Base-by-base conservation (phyloP, 2,329 filamentous ascomycete species). In the Biscogniauxia mediterranea region DNA sequence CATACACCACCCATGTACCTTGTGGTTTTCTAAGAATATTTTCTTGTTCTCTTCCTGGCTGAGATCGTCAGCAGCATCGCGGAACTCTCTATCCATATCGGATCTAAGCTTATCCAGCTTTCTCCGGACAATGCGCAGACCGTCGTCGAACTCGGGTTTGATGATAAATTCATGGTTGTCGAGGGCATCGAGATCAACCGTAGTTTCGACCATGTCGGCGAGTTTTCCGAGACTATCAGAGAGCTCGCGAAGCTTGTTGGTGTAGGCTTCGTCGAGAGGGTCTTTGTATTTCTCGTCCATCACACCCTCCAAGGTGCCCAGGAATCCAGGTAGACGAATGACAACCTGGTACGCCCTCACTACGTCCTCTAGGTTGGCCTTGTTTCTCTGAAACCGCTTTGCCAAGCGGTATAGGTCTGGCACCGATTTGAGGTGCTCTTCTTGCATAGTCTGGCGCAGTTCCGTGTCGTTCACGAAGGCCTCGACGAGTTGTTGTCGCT, bases 161-260 rank as follows among this genome's bases (percentile, higher is more conserved):
- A 99, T 99, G 70, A 97, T 94, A 78, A 96, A 99, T 74, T 99
- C 95, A 72, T 99, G 95, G 67, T 95, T 93, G 71, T 99, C 94
- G 11, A 99, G 85, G 2, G 95, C 95, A 61, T 97, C 92, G 0
- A 99, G 85, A 71, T 99, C 95, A 15, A 99, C 93, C 0, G 96
- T 99, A 1, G 95, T 97, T 79, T 99, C 95, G 0, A 99, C 95
- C 92, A 99, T 97, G 74, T 99, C 95, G 71, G 94, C 91, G 11
- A 99, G 81, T 73, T 93, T 97, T 25, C 85, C 88, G 56, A 99
- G 83, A 70, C 88, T 91, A 70, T 92, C 88, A 5, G 89, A 90
- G 62, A 92, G 85, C 62, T 90, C 86, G 55, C 85, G 86, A 49
- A 99, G 80, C 73, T 96, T 96, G 25, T 85, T 84, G 0, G 93